phyloP scores from a whole-genome alignment of 257 asterid genomes.

The Fraxinus excelsior region DNA sequence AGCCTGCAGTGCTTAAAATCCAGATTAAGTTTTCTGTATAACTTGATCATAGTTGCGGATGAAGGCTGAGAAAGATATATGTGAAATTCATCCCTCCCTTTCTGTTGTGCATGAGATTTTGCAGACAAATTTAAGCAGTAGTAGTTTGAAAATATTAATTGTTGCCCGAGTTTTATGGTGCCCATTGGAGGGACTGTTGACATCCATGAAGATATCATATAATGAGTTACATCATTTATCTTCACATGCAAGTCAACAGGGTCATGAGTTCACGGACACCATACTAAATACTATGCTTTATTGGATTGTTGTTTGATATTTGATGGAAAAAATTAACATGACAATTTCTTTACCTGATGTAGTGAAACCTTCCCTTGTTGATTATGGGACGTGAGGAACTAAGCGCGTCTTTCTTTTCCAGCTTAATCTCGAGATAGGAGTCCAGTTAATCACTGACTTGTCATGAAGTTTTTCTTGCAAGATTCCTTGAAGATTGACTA shows the following conservation, averaged over 20 bases:
- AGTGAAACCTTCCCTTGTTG: neutral
- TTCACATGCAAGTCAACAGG: conserved; percentile 28
- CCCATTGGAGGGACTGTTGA: conserved; percentile 52
- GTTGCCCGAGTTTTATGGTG: conserved; percentile 58
- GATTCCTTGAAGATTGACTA: neutral
- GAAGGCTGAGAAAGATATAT: conserved; percentile 45
- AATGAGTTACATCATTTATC: conserved; percentile 32
- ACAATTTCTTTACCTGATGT: neutral
- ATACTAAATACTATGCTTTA: conserved; percentile 27
- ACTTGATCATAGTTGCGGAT: conserved; percentile 44
- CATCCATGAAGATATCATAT: conserved; percentile 45
- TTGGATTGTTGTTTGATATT: conserved; percentile 53
- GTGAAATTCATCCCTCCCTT: conserved; percentile 54
- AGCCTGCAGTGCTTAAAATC: conserved; percentile 43
- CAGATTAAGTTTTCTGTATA: conserved; percentile 43
- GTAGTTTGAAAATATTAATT: conserved; percentile 41
- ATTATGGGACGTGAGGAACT: conserved; percentile 8
- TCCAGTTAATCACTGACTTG: conserved; percentile 15
- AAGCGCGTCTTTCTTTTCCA: neutral
- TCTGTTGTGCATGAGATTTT: conserved; percentile 47
- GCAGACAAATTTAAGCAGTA: conserved; percentile 29
- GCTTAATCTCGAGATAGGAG: conserved; percentile 4
- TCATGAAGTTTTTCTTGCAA: neutral
- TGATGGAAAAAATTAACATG: neutral
- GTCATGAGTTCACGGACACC: conserved; percentile 31